Percentiles rank a stretch among this genome's conserved stretches.
phyloP scores from a whole-genome alignment of 768 basidiomycete genomes.

The Pisolithus microcarpus region DNA sequence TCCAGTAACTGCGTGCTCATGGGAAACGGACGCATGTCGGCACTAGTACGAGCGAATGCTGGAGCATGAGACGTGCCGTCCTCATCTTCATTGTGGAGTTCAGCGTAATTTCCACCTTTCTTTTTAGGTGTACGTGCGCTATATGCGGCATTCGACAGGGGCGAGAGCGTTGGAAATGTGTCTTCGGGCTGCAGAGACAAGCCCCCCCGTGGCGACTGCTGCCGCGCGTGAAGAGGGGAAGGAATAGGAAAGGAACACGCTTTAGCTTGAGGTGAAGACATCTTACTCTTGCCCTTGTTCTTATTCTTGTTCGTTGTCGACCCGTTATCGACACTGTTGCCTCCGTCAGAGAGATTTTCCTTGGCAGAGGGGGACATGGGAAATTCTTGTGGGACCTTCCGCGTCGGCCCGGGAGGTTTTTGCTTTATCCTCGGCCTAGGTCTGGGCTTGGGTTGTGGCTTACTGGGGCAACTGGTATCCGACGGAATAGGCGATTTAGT shows the following conservation, averaged over 20 bases:
- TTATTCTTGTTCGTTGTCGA: slow-evolving; percentile 2
- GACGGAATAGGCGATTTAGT: slow-evolving; percentile 5
- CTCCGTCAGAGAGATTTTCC: slow-evolving; percentile 12
- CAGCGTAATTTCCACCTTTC: slow-evolving; percentile 15
- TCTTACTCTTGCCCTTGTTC: slow-evolving; percentile 6
- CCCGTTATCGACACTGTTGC: slow-evolving; percentile 5
- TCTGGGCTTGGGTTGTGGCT: neutral
- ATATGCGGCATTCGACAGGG: slow-evolving; percentile 10
- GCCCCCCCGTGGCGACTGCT: no score
- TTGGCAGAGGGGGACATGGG: slow-evolving; percentile 18
- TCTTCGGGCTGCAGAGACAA: slow-evolving; percentile 5
- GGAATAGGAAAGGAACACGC: slow-evolving; percentile 11
- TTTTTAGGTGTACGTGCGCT: neutral
- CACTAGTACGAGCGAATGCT: neutral
- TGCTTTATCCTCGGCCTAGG: neutral
- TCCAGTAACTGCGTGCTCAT: slow-evolving; percentile 42
- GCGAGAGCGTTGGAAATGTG: slow-evolving; percentile 21
- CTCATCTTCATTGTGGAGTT: neutral
- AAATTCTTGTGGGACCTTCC: slow-evolving; percentile 16
- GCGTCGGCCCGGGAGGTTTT: neutral
- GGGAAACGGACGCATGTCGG: slow-evolving; percentile 33
- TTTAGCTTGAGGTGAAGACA: neutral
- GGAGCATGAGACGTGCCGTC: neutral
- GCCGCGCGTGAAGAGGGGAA: slow-evolving; percentile 11
- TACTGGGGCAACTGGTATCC: neutral